These are phyloP conservation scores for Chaetomium sp. DNA, from an alignment of 2,329 filamentous ascomycete genomes.

Conservation along the genomic window DNA sequence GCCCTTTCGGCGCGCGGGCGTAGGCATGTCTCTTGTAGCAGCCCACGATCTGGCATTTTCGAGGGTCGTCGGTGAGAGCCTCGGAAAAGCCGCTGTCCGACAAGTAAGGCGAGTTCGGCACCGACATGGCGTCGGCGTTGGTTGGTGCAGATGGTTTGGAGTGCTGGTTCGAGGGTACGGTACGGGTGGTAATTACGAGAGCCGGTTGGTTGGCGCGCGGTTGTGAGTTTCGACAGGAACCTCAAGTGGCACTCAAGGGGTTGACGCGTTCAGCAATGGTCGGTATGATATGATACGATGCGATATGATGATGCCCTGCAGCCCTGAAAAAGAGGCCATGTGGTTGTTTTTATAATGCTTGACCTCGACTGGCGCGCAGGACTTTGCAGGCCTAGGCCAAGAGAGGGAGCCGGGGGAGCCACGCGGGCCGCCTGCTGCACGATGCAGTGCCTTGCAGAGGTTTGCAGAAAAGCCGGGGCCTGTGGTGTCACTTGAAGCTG, in stretches of 20 bases:
- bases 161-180: too few species aligned
- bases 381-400: too few species aligned
- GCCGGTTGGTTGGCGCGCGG: too few species aligned
- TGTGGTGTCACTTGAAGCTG: background rate
- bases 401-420: slow-evolving; percentile 3
- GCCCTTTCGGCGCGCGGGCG: background rate
- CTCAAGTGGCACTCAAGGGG: too few species aligned
- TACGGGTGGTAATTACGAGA: too few species aligned
- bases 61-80: slow-evolving; percentile 5
- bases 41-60: slow-evolving; percentile 15
- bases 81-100: slow-evolving; percentile 11
- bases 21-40: slow-evolving; percentile 16
- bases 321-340: background rate
- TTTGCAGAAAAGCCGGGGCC: background rate
- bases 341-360: background rate
- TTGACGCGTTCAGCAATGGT: too few species aligned
- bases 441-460: slow-evolving; percentile 9
- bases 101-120: background rate
- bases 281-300: too few species aligned
- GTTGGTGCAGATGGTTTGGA: too few species aligned
- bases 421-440: slow-evolving; percentile 3
- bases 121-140: background rate
- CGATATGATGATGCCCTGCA: background rate
- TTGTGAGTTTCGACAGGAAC: too few species aligned
- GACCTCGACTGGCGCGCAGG: background rate